Evolutionary conservation across 495 filamentous ascomycete genomes (phyloP).

Genomic region (Peziza echinospora): DNA sequence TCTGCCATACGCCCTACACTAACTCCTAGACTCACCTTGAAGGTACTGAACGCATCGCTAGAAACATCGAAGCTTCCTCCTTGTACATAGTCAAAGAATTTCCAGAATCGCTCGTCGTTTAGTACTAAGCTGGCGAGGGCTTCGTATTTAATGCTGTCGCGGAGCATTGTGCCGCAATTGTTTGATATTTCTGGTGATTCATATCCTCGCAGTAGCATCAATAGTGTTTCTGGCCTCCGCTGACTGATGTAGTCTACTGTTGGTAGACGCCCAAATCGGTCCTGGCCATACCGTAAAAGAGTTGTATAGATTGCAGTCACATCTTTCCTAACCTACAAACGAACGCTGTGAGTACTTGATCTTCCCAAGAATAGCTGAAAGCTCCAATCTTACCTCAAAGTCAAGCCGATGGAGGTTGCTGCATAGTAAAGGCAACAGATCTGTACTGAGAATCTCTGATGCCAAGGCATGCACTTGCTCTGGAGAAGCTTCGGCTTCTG

Average conservation of each 20-base stretch:
- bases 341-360: slow-evolving; percentile 29
- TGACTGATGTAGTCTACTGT: slow-evolving; percentile 72
- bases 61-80: slow-evolving; percentile 86
- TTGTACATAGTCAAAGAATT: slow-evolving; percentile 96
- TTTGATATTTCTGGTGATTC: slow-evolving; percentile 68
- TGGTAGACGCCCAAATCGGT: slow-evolving; percentile 22
- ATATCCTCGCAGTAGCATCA: slow-evolving; percentile 78
- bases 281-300: slow-evolving; percentile 19
- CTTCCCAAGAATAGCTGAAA: slow-evolving; percentile 56
- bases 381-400: slow-evolving; percentile 60
- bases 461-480: slow-evolving; percentile 69
- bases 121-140: slow-evolving; percentile 70
- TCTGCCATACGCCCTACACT: background rate
- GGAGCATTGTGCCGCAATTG: slow-evolving; percentile 71
- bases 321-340: slow-evolving; percentile 37
- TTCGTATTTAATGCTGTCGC: slow-evolving; percentile 84
- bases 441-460: slow-evolving; percentile 60
- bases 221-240: slow-evolving; percentile 62
- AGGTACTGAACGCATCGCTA: slow-evolving; percentile 92
- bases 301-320: slow-evolving; percentile 18
- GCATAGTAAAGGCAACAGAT: slow-evolving; percentile 65
- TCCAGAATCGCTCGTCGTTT: slow-evolving; percentile 92
- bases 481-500: slow-evolving; percentile 67
- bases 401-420: slow-evolving; percentile 58
- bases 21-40: slow-evolving; percentile 38